Base-by-base conservation (phyloP, 352 stramenopile genomes). In the Phytophthora idaei region DNA sequence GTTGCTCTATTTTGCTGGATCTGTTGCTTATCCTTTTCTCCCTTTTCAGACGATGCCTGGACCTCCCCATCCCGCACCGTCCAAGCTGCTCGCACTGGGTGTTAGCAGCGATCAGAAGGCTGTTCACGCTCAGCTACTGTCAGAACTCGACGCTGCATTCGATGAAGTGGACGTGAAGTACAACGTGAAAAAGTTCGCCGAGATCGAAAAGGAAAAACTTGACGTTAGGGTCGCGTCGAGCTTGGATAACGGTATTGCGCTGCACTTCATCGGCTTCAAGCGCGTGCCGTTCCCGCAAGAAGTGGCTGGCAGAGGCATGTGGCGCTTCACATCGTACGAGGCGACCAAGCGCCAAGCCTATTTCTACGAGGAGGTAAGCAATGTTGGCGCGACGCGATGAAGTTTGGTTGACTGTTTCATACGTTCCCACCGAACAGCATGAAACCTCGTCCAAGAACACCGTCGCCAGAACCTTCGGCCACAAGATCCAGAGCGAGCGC, bases 331-430 rank as follows among this genome's bases (percentile, higher is more conserved):
- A 17, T 66, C 64, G 21, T 69, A 50, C n/a, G 67, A 68, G 12
- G 63, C 44, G 0, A 75, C 73, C 7, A 66, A 76, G 39, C 42
- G 44, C 5, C 41, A 67, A 0, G 67, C 76, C 0, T 74, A 76
- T 27, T 80, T 71, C 46, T 76, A 80, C 53, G 62, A 74, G 21
- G 69, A 84, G 66, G 62, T 78, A 62, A 60, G 70, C 21, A 32
- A 6, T 3, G 3, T 9, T 25, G 9, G 8, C 29, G 34, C 4
- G 8, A 27, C 17, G 29, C 3, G 11, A 15, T 25, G 27, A 21
- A 31, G 4, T 12, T 51, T n/a, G 2, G 8, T 14, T 41, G 27
- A 34, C 9, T 27, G 45, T 21, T 42, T 15, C 10, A 32, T 25
- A 11, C 7, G 14, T 7, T 62, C 8, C 60, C 12, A 28, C 37